Conservation (phyloP, 2,329 filamentous ascomycete genomes). For the Colletotrichum truncatum region DNA sequence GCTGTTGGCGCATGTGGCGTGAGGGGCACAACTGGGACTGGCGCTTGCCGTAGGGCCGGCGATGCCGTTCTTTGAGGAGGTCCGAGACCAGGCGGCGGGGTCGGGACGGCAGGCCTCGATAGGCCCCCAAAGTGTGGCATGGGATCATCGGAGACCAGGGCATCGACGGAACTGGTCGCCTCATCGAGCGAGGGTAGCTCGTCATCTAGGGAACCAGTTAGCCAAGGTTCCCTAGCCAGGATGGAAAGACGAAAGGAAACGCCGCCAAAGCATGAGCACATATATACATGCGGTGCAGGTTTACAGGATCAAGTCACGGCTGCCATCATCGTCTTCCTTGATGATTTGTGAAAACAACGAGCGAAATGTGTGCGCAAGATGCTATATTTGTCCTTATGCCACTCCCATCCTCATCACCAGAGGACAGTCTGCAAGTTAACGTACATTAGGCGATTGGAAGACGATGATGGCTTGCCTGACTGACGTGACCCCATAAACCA, state of each 20-base stretch:
- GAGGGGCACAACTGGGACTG: constrained; percentile 26
- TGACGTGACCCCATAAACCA: constrained; percentile 54
- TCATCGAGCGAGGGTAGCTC: constrained; percentile 69
- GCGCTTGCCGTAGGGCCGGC: constrained; percentile 34
- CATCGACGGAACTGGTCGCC: constrained; percentile 71
- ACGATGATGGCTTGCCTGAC: constrained; percentile 75
- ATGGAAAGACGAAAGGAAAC: constrained; percentile 34
- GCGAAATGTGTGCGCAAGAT: constrained; percentile 47
- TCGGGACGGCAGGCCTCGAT: not conserved
- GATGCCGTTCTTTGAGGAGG: constrained; percentile 48
- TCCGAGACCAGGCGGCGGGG: constrained; percentile 54
- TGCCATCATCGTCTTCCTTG: constrained; percentile 71
- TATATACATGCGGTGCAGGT: constrained; percentile 51
- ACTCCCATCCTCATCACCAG: constrained; percentile 39
- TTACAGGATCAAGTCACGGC: constrained; percentile 59
- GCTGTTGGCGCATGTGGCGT: constrained; percentile 16
- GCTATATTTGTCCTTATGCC: constrained; percentile 58
- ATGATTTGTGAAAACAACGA: constrained; percentile 33
- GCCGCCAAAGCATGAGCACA: constrained; percentile 32
- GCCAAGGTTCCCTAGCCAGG: constrained; percentile 39
- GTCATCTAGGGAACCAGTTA: constrained; percentile 66
- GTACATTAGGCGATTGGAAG: constrained; percentile 72
- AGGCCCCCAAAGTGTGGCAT: constrained; percentile 12
- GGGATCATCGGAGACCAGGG: constrained; percentile 71
- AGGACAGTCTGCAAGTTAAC: constrained; percentile 62